Percentiles rank a stretch among this genome's conserved stretches.
These are phyloP conservation scores for Agastache rugosa DNA, from an alignment of 257 asterid species.

Conservation along the genomic window DNA sequence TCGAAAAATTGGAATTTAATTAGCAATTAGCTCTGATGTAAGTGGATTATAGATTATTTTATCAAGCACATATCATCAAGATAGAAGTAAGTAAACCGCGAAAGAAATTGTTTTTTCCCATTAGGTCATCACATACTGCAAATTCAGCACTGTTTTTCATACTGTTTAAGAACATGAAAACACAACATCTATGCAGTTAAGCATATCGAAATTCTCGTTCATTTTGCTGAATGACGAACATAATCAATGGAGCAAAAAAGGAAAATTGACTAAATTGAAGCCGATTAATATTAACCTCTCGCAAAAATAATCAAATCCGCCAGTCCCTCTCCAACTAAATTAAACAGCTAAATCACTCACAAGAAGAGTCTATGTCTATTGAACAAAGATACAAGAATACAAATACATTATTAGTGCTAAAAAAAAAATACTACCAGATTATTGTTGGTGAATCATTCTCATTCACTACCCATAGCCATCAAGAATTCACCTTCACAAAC, in stretches of 20 bases:
- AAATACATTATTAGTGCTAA: slow-evolving; percentile 7
- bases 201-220: no score
- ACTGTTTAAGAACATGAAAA: no score
- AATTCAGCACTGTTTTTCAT: no score
- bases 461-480: slow-evolving; percentile 80
- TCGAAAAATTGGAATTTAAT: no score
- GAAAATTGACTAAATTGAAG: not conserved
- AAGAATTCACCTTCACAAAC: slow-evolving; percentile 95
- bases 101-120: no score
- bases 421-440: not conserved
- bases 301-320: slow-evolving; percentile 8
- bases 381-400: slow-evolving; percentile 6
- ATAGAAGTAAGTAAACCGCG: no score
- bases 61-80: no score
- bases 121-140: no score
- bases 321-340: not conserved
- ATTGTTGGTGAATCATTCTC: slow-evolving; percentile 32
- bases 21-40: no score
- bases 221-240: no score
- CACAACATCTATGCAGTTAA: not conserved
- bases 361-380: slow-evolving; percentile 12
- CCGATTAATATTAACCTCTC: not conserved
- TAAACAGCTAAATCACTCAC: not conserved
- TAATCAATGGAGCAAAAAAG: no score
- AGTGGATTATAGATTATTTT: no score